Conservation (phyloP, 192 early-diverging fungal species). For the Cladochytrium replicatum region DNA sequence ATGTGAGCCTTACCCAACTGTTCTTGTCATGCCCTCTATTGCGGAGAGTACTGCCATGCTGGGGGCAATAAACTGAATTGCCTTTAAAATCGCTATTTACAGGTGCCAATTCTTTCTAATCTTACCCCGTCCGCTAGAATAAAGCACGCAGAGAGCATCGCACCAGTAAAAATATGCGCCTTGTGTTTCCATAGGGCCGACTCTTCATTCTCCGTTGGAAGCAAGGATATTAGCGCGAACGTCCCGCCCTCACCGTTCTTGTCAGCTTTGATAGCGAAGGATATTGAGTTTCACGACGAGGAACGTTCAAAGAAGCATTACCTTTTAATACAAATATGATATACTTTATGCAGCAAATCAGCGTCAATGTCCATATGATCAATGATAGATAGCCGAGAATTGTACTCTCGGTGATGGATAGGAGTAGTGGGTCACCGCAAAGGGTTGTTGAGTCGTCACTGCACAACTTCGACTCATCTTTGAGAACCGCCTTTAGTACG, state of each 20-base stretch:
- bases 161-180: slow-evolving; percentile 15
- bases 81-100: background rate
- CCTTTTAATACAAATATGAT: slow-evolving; percentile 31
- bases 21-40: slow-evolving; percentile 28
- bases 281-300: too few species aligned
- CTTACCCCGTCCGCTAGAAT: slow-evolving; percentile 33
- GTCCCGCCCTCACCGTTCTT: slow-evolving; percentile 53
- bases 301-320: slow-evolving; percentile 9
- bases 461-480: too few species aligned
- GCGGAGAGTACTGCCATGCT: slow-evolving; percentile 29
- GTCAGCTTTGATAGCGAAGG: slow-evolving; percentile 31
- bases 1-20: too few species aligned
- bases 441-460: too few species aligned
- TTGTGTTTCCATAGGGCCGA: slow-evolving; percentile 13
- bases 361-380: slow-evolving; percentile 38
- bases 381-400: slow-evolving; percentile 37
- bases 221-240: slow-evolving; percentile 39
- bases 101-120: background rate
- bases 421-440: too few species aligned
- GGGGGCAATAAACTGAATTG: slow-evolving; percentile 22
- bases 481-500: slow-evolving; percentile 37
- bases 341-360: slow-evolving; percentile 35
- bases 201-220: slow-evolving; percentile 26
- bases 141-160: slow-evolving; percentile 25
- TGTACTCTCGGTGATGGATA: too few species aligned